Evolutionary conservation across 2,329 filamentous ascomycete species (phyloP).

Genomic region (Hypoxylon sp.): DNA sequence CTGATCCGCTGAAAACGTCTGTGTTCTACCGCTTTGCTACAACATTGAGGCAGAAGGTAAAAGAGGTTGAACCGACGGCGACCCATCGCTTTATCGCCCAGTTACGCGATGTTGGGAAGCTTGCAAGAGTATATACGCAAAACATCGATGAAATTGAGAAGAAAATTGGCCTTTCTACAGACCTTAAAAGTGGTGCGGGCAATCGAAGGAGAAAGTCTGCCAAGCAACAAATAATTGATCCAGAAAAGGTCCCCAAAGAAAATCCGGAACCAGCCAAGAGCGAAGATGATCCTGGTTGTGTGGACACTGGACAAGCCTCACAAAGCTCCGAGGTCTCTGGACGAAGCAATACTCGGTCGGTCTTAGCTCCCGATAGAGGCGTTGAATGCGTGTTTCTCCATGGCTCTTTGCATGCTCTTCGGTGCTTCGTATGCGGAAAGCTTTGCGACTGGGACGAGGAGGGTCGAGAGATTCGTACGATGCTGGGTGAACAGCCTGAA

Average conservation of each 20-base stretch:
- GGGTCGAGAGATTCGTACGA: constrained; percentile 66
- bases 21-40: constrained; percentile 81
- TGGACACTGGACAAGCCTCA: constrained; percentile 41
- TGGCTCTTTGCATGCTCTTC: constrained; percentile 73
- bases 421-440: constrained; percentile 73
- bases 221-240: constrained; percentile 49
- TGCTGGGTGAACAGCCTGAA: constrained; percentile 74
- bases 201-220: constrained; percentile 65
- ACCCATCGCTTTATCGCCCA: constrained; percentile 78
- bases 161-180: constrained; percentile 75
- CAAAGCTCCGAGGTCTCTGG: constrained; percentile 38
- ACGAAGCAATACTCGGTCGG: constrained; percentile 39
- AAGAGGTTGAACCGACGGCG: constrained; percentile 71
- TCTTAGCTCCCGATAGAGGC: constrained; percentile 56
- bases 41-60: constrained; percentile 73
- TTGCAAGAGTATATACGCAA: constrained; percentile 80
- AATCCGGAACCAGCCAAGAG: constrained; percentile 41
- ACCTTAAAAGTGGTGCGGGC: constrained; percentile 72
- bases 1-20: constrained; percentile 74
- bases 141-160: constrained; percentile 82
- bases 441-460: constrained; percentile 71
- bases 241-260: constrained; percentile 51
- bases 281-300: constrained; percentile 29
- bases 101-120: constrained; percentile 74
- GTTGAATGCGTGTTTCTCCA: constrained; percentile 79